A percentile compares a stretch with the other conserved stretches of the same genome.
phyloP scores from a whole-genome alignment of 495 filamentous ascomycete genomes.

The Penicillium manginii region DNA sequence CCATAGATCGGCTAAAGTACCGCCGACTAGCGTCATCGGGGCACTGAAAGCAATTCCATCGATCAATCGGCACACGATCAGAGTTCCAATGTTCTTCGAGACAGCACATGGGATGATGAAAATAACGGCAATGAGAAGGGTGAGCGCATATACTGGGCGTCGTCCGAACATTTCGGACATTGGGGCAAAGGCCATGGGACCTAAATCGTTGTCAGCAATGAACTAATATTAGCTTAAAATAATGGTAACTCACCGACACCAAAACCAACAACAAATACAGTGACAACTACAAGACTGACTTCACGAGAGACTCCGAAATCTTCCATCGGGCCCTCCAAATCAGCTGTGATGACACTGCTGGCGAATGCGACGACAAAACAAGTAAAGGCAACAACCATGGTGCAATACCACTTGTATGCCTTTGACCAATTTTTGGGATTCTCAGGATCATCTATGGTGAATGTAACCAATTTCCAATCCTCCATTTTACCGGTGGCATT shows the following conservation, averaged over 20 bases:
- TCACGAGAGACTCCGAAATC: conserved; percentile 67
- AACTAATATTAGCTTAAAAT: not conserved
- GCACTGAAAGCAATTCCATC: conserved; percentile 83
- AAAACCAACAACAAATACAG: conserved; percentile 79
- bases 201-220: conserved; percentile 33
- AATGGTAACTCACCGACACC: conserved; percentile 60
- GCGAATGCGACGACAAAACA: conserved; percentile 72
- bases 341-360: conserved; percentile 68
- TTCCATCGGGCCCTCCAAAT: conserved; percentile 60
- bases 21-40: conserved; percentile 82
- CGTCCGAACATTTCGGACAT: conserved; percentile 74
- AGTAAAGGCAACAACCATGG: conserved; percentile 58
- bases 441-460: conserved; percentile 60
- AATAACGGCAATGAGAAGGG: conserved; percentile 65
- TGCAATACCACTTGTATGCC: conserved; percentile 67
- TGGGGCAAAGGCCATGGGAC: conserved; percentile 82
- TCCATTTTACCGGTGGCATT: conserved; percentile 54
- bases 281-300: conserved; percentile 68
- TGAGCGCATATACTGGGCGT: conserved; percentile 61
- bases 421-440: conserved; percentile 67
- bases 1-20: conserved; percentile 81
- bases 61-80: conserved; percentile 72
- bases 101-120: conserved; percentile 81
- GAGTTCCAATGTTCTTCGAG: conserved; percentile 71
- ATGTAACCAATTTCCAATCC: conserved; percentile 74